A percentile compares a stretch with the other conserved stretches of the same genome.
Conservation (phyloP, 2,329 filamentous ascomycete genomes). For the Phaeosphaeria sp. region DNA sequence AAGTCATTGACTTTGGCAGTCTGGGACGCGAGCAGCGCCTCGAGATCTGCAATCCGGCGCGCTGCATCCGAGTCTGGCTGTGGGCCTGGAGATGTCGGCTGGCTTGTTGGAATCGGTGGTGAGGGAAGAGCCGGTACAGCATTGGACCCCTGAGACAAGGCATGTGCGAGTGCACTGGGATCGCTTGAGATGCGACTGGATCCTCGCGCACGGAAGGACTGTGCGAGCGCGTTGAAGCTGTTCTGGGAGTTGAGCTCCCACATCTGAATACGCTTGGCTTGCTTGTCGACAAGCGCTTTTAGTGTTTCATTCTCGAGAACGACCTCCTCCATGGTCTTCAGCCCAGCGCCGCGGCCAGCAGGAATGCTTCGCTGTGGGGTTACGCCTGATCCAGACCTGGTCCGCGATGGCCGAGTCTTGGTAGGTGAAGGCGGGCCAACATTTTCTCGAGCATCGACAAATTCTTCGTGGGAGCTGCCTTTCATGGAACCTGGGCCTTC, state of each 20-base stretch:
- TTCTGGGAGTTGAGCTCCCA: constrained; percentile 94
- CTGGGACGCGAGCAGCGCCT: constrained; percentile 34
- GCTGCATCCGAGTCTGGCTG: constrained; percentile 16
- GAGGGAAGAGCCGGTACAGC: constrained; percentile 27
- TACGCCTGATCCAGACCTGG: constrained; percentile 16
- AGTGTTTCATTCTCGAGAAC: constrained; percentile 86
- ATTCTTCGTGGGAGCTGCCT: constrained; percentile 68
- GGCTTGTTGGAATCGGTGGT: constrained; percentile 15
- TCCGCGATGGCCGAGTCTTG: constrained; percentile 42
- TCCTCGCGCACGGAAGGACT: constrained; percentile 66
- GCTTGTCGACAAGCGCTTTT: constrained; percentile 83
- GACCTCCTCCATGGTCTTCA: constrained; percentile 84
- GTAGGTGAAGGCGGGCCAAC: constrained; percentile 56
- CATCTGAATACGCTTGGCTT: constrained; percentile 85
- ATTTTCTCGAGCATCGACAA: constrained; percentile 84
- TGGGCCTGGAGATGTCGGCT: constrained; percentile 10
- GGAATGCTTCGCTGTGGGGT: constrained; percentile 38
- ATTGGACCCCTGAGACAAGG: constrained; percentile 31
- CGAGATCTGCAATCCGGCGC: constrained; percentile 33
- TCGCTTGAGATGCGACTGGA: constrained; percentile 27
- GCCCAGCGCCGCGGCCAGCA: constrained; percentile 43
- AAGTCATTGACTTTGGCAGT: constrained; percentile 54
- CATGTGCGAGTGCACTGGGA: constrained; percentile 35
- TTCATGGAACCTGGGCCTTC: constrained; percentile 48
- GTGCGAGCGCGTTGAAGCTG: constrained; percentile 82